phyloP scores from a whole-genome alignment of 768 basidiomycete genomes.

The Suillus subalutaceus region DNA sequence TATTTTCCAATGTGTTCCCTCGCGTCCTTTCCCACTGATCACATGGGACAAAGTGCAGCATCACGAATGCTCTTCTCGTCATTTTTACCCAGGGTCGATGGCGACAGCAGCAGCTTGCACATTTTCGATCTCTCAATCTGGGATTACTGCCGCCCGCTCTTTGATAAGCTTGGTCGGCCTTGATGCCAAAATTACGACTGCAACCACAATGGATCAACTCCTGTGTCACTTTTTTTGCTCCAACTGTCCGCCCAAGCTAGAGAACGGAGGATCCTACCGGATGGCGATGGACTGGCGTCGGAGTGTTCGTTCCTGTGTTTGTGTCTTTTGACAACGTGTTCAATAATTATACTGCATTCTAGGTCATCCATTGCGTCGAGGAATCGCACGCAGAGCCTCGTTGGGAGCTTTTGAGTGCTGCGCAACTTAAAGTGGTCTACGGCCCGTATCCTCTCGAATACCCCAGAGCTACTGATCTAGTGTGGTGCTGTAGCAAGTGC shows the following conservation, averaged over 20 bases:
- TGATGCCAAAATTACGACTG: neutral
- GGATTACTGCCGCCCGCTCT: neutral
- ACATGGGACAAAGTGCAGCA: constrained; percentile 2
- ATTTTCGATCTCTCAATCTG: neutral
- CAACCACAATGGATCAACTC: neutral
- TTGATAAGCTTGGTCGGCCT: neutral
- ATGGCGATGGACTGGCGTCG: constrained; percentile 8
- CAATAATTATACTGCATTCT: neutral
- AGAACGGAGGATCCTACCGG: neutral
- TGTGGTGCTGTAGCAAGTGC: constrained; percentile 6
- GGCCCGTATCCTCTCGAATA: neutral
- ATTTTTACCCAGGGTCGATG: fast-evolving
- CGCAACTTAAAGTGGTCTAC: neutral
- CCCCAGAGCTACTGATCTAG: neutral
- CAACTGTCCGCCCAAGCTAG: neutral
- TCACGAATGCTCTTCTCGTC: neutral
- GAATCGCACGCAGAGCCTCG: neutral
- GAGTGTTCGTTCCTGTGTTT: neutral
- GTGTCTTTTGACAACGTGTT: neutral
- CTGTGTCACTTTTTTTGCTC: neutral
- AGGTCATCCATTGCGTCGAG: constrained; percentile 7
- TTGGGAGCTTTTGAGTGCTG: constrained; percentile 7
- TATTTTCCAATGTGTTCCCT: neutral
- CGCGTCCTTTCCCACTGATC: neutral
- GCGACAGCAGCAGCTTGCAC: neutral